A percentile compares a stretch with the other conserved stretches of the same genome.
These are phyloP conservation scores for Dictyostelium discoideum DNA, from an alignment of 78 protist species.

Conservation along the genomic window DNA sequence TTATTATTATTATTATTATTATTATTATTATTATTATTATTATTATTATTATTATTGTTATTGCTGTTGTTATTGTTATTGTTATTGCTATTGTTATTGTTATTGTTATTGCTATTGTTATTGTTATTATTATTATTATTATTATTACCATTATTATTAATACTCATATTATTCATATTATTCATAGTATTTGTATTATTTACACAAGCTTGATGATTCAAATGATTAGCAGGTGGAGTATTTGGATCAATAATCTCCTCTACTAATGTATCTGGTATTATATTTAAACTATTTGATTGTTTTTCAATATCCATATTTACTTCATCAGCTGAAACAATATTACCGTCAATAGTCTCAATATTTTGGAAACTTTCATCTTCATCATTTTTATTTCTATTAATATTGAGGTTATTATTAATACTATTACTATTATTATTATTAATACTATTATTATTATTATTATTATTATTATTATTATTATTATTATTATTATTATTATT, in stretches of 20 bases:
- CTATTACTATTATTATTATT: neutral
- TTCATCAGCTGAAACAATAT: neutral
- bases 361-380: neutral
- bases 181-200: neutral
- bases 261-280: slow-evolving; percentile 1
- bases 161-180: neutral
- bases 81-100: too few relatives aligned
- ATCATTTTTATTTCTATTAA: neutral
- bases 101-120: slow-evolving; percentile 1
- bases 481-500: neutral
- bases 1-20: neutral
- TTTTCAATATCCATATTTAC: neutral
- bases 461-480: neutral
- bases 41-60: neutral
- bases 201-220: neutral
- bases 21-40: neutral
- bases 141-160: neutral
- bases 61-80: too few relatives aligned
- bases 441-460: neutral
- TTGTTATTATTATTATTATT: neutral
- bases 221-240: neutral
- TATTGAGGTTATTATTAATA: neutral
- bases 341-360: neutral
- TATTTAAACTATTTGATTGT: neutral
- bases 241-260: neutral